Evolutionary conservation across 805 yeast genomes (phyloP).

Genomic region (Hyphopichia homilentoma): DNA sequence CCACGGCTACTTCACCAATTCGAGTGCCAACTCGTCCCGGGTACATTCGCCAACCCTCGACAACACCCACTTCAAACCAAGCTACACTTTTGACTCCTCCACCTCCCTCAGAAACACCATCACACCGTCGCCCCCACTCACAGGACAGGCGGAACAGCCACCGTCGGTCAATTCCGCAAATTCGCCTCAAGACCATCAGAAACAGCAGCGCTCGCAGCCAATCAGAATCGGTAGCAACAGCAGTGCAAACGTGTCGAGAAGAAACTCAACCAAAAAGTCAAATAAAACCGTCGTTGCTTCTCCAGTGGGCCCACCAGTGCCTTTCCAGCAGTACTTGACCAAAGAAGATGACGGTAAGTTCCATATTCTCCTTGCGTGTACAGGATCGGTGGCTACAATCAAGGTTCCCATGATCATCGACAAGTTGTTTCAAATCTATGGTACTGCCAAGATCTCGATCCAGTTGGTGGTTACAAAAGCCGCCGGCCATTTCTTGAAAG

Average conservation of each 20-base stretch:
- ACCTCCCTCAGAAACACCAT: not conserved
- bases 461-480: conserved; percentile 82
- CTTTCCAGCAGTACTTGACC: conserved; percentile 68
- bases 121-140: conserved; percentile 10
- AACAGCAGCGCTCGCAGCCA: conserved; percentile 13
- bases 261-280: conserved; percentile 27
- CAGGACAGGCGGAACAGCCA: too few relatives aligned
- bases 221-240: conserved; percentile 11
- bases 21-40: conserved; percentile 11
- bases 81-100: conserved; percentile 3
- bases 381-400: conserved; percentile 96
- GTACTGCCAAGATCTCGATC: conserved; percentile 64
- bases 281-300: conserved; percentile 54
- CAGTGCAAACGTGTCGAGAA: conserved; percentile 13
- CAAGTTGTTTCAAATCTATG: conserved; percentile 76
- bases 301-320: conserved; percentile 63
- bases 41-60: conserved; percentile 18
- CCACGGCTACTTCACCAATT: conserved; percentile 5
- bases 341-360: conserved; percentile 79
- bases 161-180: conserved; percentile 1
- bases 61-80: conserved; percentile 6
- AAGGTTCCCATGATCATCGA: conserved; percentile 88
- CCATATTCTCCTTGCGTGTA: conserved; percentile 86
- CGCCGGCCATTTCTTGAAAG: conserved; percentile 66
- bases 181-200: conserved; percentile 2